These are phyloP conservation scores for Penicillium sp. DNA, from an alignment of 2,329 filamentous ascomycete species.

Conservation along the genomic window DNA sequence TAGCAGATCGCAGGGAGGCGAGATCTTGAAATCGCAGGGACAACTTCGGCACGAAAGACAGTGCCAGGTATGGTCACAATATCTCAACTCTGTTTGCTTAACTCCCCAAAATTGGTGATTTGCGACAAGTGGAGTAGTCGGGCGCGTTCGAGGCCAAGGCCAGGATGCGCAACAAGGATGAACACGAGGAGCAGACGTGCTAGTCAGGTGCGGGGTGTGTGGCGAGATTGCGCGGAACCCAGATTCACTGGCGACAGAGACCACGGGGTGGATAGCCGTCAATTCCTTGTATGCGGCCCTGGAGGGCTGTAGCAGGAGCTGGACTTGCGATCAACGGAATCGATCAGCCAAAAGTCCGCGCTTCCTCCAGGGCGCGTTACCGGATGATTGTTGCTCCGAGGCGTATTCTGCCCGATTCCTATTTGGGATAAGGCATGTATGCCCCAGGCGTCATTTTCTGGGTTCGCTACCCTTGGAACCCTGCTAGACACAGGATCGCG, in stretches of 20 bases:
- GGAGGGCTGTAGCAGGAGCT: slow-evolving; percentile 17
- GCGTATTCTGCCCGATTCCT: slow-evolving; percentile 2
- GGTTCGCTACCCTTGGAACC: no score
- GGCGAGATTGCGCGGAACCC: not conserved
- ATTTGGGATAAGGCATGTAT: not conserved
- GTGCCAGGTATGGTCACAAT: not conserved
- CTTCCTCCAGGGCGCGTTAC: slow-evolving; percentile 25
- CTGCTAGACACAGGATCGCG: no score
- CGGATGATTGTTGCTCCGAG: slow-evolving; percentile 17
- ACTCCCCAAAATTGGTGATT: not conserved
- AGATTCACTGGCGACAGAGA: slow-evolving; percentile 8
- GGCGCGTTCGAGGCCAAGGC: slow-evolving; percentile 17
- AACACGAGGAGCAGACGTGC: slow-evolving; percentile 3
- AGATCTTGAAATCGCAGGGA: not conserved
- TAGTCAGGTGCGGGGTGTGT: not conserved
- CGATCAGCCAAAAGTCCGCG: slow-evolving; percentile 30
- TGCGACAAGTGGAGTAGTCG: slow-evolving; percentile 3
- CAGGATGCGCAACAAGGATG: slow-evolving; percentile 17
- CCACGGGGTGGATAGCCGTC: slow-evolving; percentile 10
- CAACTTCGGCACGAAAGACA: not conserved
- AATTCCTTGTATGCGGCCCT: slow-evolving; percentile 22
- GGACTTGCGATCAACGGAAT: slow-evolving; percentile 23
- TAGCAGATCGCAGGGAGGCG: slow-evolving; percentile 2
- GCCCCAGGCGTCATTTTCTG: slow-evolving; percentile 7
- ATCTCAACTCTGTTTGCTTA: not conserved